Evolutionary conservation across 306 rosid genomes (phyloP).

Genomic region (Vigna nakashimae): DNA sequence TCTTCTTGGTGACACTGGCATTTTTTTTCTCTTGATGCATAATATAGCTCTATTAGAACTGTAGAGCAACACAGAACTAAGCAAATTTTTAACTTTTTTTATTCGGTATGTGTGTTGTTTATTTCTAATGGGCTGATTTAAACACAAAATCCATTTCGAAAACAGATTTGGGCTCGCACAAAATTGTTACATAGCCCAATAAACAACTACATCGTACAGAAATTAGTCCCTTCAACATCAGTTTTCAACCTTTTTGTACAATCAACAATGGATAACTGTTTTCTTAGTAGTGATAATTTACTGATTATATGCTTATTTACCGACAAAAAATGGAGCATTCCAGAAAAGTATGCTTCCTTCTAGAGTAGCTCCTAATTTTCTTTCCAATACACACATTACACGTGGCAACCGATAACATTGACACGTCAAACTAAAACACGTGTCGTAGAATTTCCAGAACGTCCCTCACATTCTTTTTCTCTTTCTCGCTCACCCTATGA

Average conservation of each 20-base stretch:
- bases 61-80: not conserved
- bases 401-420: conserved; percentile 35
- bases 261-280: too few species aligned
- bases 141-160: not conserved
- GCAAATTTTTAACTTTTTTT: not conserved
- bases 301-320: too few species aligned
- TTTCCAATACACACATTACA: conserved; percentile 24
- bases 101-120: not conserved
- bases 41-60: not conserved
- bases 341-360: conserved; percentile 8
- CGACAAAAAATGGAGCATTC: conserved; percentile 20
- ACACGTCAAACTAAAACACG: conserved; percentile 54
- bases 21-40: not conserved
- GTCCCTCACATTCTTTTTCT: conserved; percentile 10
- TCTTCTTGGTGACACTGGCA: not conserved
- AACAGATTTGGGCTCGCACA: not conserved
- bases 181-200: not conserved
- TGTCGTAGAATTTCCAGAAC: conserved; percentile 54
- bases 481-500: not conserved
- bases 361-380: not conserved
- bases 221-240: too few species aligned
- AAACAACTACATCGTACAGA: not conserved
- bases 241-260: too few species aligned
- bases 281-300: too few species aligned
- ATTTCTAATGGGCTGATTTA: not conserved